Conservation (phyloP, 2,329 filamentous ascomycete species). For the Fusarium sp. region DNA sequence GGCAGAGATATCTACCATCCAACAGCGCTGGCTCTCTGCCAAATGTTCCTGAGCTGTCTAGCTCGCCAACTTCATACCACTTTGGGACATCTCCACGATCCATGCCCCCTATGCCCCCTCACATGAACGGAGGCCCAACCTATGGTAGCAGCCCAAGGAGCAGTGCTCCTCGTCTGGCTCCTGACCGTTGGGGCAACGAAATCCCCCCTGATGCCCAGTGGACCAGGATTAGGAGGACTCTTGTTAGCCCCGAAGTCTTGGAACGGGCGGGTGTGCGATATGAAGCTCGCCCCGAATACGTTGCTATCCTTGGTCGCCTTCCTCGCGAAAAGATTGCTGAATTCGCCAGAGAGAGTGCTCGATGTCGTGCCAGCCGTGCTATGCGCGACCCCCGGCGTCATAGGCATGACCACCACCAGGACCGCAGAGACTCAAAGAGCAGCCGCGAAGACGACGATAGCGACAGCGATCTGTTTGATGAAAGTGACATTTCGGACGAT, state of each 20-base stretch:
- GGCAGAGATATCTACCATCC: conserved; percentile 51
- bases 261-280: conserved; percentile 67
- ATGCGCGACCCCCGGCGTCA: conserved; percentile 16
- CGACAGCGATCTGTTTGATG: conserved; percentile 46
- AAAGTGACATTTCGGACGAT: conserved; percentile 48
- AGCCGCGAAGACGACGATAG: conserved; percentile 50
- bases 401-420: conserved; percentile 23
- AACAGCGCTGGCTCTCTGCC: conserved; percentile 47
- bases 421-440: conserved; percentile 49
- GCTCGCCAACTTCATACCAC: conserved; percentile 47
- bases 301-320: conserved; percentile 70
- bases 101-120: conserved; percentile 49
- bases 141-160: conserved; percentile 50
- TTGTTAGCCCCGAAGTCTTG: conserved; percentile 70
- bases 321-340: conserved; percentile 63
- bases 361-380: conserved; percentile 58
- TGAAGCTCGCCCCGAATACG: conserved; percentile 70
- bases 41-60: conserved; percentile 46
- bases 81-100: conserved; percentile 56
- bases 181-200: conserved; percentile 67
- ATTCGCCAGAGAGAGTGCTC: conserved; percentile 62
- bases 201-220: conserved; percentile 69
- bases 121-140: conserved; percentile 45
- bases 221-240: conserved; percentile 67
- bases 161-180: conserved; percentile 57